Base-by-base conservation (phyloP, 352 stramenopile genomes). In the Phytophthora pini region DNA sequence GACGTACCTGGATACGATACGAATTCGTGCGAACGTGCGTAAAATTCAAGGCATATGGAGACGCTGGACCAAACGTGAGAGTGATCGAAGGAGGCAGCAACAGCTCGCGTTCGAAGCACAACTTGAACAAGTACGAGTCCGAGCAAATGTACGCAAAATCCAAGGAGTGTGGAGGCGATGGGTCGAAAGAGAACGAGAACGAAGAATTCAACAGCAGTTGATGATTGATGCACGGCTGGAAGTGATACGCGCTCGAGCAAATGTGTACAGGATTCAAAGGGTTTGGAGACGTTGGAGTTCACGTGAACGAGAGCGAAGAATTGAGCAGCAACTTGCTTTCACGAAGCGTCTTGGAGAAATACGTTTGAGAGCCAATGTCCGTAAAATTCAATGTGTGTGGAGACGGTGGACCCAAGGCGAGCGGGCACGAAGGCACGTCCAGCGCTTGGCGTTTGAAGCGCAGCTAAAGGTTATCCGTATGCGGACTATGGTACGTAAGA, bases 31-130 rank as follows among this genome's bases (percentile, higher is more conserved):
- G 3, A 61, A 52, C 17, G 48, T 44, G 1, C 57, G 70, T 12
- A 61, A 54, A n/a, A 60, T 79, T n/a, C 74, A 82, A 44, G 5
- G 34, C 4, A 49, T 41, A 11, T 79, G 68, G 64, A 36, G 59
- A 34, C 24, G 17, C 3, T 79, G 67, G 67, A 41, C 52, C 0
- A 43, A 45, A 31, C 50, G 40, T 24, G 51, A 56, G n/a, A 45
- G 47, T 39, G 43, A 38, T 4, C 47, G 38, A 45, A 61, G 20
- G 5, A 5, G 27, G 10, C 44, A 45, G 15, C 58, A 54, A 24
- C 50, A 58, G 6, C 5, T 56, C 6, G 44, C 2, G 9, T 58
- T 69, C 41, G n/a, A 47, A 1, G 7, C 5, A 2, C 61, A 55
- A 13, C 12, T 69, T 5, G 38, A 68, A 34, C 4, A 22, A 3